These are phyloP conservation scores for Aureobasidium subglaciale DNA, from an alignment of 2,329 filamentous ascomycete species.

Conservation along the genomic window DNA sequence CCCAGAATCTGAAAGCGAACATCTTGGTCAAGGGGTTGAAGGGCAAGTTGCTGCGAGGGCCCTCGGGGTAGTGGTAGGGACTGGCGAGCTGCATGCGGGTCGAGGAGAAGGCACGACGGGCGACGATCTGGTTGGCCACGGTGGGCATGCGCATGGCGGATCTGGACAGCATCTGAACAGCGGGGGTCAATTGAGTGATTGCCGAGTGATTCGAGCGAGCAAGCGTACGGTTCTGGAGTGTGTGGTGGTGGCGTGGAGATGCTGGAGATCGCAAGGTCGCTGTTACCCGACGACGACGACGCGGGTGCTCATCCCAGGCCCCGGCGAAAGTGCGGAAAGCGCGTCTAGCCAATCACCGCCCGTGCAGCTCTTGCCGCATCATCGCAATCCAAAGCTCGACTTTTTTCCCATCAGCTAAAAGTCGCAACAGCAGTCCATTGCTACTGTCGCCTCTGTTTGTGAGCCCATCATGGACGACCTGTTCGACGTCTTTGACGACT, in stretches of 20 bases:
- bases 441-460: background rate
- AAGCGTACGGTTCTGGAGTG: conserved; percentile 7
- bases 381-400: conserved; percentile 11
- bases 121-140: conserved; percentile 58
- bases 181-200: background rate
- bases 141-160: conserved; percentile 54
- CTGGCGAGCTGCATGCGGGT: conserved; percentile 78
- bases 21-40: conserved; percentile 91
- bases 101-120: conserved; percentile 90
- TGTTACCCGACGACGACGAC: background rate
- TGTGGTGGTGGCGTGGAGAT: conserved; percentile 10
- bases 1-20: conserved; percentile 80
- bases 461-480: conserved; percentile 34
- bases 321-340: conserved; percentile 14
- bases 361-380: conserved; percentile 3
- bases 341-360: conserved; percentile 7
- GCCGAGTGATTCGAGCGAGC: background rate
- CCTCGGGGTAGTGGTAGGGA: conserved; percentile 98
- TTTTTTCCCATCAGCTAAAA: background rate
- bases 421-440: background rate
- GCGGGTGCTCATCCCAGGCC: background rate
- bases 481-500: conserved; percentile 39
- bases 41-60: conserved; percentile 86
- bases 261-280: conserved; percentile 9
- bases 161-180: conserved; percentile 67